A percentile compares a stretch with the other conserved stretches of the same genome.
phyloP scores from a whole-genome alignment of 129 eudicot species.

The Smallanthus sonchifolius region DNA sequence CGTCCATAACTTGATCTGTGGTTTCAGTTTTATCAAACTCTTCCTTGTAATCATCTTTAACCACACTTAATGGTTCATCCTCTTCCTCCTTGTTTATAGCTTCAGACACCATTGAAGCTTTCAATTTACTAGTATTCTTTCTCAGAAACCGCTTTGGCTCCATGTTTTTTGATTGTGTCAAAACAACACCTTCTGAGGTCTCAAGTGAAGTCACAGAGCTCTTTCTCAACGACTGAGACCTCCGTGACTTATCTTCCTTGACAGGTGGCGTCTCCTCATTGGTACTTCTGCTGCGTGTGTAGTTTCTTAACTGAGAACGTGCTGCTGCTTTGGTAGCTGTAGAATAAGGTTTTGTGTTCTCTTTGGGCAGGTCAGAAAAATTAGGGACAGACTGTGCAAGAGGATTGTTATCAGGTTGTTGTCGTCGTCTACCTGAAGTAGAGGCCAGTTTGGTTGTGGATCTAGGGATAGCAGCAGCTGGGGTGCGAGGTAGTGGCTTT shows the following conservation, averaged over 20 bases:
- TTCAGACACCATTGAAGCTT: too few relatives aligned
- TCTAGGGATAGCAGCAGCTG: conserved; percentile 43
- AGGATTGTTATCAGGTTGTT: conserved; percentile 55
- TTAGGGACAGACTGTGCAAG: conserved; percentile 82
- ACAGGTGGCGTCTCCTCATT: conserved; percentile 50
- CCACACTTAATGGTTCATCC: too few relatives aligned
- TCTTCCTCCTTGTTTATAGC: too few relatives aligned
- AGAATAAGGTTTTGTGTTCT: conserved; percentile 64
- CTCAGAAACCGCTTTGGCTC: too few relatives aligned
- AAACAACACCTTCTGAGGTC: too few relatives aligned
- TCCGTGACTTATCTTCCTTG: conserved; percentile 57
- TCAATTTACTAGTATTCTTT: too few relatives aligned
- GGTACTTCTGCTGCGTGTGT: conserved; percentile 61
- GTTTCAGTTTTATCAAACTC: too few relatives aligned
- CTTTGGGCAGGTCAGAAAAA: conserved; percentile 74
- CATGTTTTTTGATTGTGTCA: too few relatives aligned
- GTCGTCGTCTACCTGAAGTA: conserved; percentile 49
- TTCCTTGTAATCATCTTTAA: too few relatives aligned
- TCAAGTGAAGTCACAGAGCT: conserved; percentile 9
- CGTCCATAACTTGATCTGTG: too few relatives aligned
- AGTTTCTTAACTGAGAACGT: conserved; percentile 63
- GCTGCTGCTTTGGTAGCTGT: conserved; percentile 44
- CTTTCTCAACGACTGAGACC: conserved; percentile 26
- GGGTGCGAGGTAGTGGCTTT: conserved; percentile 48
- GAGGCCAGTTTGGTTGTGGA: conserved; percentile 48